These are phyloP conservation scores for Oxyria digyna DNA, from an alignment of 148 eudicot genomes.

Conservation along the genomic window DNA sequence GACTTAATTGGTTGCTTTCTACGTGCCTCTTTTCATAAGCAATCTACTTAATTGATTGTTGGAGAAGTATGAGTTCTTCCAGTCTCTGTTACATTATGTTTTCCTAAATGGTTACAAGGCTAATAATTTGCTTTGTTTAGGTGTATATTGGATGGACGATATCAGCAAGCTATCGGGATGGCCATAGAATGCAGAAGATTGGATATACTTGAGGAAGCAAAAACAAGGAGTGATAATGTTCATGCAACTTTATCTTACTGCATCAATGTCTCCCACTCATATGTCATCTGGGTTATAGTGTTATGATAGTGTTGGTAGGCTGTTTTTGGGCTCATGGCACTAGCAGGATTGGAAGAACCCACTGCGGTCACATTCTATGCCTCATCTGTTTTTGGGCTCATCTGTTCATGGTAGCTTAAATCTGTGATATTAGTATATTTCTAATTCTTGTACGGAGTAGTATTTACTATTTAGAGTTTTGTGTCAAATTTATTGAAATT, in stretches of 20 bases:
- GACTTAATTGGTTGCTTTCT: background rate
- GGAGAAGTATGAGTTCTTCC: slow-evolving; percentile 49
- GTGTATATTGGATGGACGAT: slow-evolving; percentile 72
- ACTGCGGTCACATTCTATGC: no score
- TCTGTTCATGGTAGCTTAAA: no score
- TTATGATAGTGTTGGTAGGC: no score
- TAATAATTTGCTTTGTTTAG: slow-evolving; percentile 18
- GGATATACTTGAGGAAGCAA: slow-evolving; percentile 88
- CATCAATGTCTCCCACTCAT: slow-evolving; percentile 62
- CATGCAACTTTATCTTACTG: slow-evolving; percentile 70
- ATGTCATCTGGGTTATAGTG: slow-evolving; percentile 57
- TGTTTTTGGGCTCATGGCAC: no score
- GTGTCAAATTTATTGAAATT: no score
- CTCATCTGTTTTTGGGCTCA: no score
- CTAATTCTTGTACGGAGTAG: no score
- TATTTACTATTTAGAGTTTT: no score
- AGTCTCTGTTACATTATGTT: background rate
- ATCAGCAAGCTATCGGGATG: slow-evolving; percentile 85
- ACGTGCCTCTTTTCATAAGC: no score
- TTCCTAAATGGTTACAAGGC: background rate
- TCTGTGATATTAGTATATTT: no score
- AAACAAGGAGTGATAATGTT: slow-evolving; percentile 63
- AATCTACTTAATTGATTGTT: no score
- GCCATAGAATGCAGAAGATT: slow-evolving; percentile 80
- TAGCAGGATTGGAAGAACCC: no score